Evolutionary conservation across 2,329 filamentous ascomycete genomes (phyloP), one percentile per base, ranked within the genome.

Genomic region (Blastomyces silverae): DNA sequence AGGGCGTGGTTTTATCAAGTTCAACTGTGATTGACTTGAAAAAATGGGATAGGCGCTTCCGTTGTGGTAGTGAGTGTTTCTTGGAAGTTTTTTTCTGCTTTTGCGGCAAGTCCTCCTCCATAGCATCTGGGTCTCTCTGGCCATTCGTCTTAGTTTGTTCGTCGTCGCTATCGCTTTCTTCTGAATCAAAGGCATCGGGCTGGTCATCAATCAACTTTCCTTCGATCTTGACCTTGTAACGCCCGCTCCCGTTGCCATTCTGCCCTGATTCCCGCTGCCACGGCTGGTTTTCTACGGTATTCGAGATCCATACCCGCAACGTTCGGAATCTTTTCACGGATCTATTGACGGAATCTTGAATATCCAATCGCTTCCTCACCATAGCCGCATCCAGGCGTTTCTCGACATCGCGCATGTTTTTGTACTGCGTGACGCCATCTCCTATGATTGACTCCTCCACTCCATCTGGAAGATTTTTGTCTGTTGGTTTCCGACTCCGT

Each of bases 401-500:
- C 82, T 99, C 94, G 65, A 95, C 82, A 69, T 96, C 92, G 73
- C 91, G 87, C 74, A 99, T 79, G 65, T 89, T 87, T 73, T 87
- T 88, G 79, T 99, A 99, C 70, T 91, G 85, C 73, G 88, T 83
- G 56, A 89, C 91, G 50, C 89, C 88, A 75, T 96, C 90, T 67
- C 90, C 91, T 68, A 96, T 86, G 67, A 91, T 85, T 68, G 89
- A 85, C 59, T 91, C 87, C 71, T 95, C 92, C 56, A 96, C 84
- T 64, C 91, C 92, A 69, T 97, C 92, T 50, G 94, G 92, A 34
- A 99, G 87, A 71, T 91, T 94, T 82, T 91, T 96, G 78, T 99
- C 94, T 65, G 92, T 97, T 1, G 94, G 94, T 78, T 93, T 95
- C 74, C 88, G 87, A 73, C 90, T 91, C 70, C 91, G 87, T 67